Percentiles rank a stretch among this genome's conserved stretches.
These are phyloP conservation scores for Colletotrichum camelliae DNA, from an alignment of 2,329 filamentous ascomycete species.

Conservation along the genomic window DNA sequence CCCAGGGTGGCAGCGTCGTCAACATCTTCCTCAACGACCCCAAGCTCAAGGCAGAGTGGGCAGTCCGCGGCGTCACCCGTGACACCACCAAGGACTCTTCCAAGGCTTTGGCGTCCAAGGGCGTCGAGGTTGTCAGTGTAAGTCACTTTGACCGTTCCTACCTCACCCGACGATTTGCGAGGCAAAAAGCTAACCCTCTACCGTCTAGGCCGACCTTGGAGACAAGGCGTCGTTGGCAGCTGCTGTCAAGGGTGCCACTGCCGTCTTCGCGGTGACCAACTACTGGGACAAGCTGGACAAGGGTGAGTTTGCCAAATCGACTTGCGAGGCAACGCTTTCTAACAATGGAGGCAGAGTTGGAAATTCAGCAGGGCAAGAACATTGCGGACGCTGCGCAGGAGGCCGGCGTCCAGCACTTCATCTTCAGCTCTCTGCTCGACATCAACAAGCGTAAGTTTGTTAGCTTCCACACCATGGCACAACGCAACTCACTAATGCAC, in stretches of 20 bases:
- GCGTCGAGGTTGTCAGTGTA: constrained; percentile 54
- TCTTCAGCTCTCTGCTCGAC: constrained; percentile 49
- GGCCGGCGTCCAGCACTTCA: constrained; percentile 45
- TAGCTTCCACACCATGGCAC: background rate
- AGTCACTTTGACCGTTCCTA: constrained; percentile 21
- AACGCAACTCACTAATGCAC: background rate
- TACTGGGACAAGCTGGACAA: constrained; percentile 51
- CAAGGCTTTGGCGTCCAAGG: constrained; percentile 46
- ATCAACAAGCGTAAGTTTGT: constrained; percentile 40
- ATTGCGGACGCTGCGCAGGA: constrained; percentile 52
- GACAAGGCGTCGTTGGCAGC: constrained; percentile 46
- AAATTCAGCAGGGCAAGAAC: constrained; percentile 51
- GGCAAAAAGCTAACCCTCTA: background rate
- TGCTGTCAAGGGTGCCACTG: constrained; percentile 50
- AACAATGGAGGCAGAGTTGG: constrained; percentile 28
- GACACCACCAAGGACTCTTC: constrained; percentile 47
- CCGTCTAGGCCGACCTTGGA: constrained; percentile 51
- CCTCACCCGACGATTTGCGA: background rate
- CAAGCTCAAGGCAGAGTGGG: constrained; percentile 50
- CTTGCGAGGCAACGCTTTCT: background rate
- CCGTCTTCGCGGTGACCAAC: constrained; percentile 59
- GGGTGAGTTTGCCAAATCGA: background rate
- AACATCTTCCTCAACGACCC: constrained; percentile 41
- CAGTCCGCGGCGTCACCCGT: constrained; percentile 62
- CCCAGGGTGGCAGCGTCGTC: constrained; percentile 64